A percentile compares a stretch with the other conserved stretches of the same genome.
These are phyloP conservation scores for Epichloe brachyelytri DNA, from an alignment of 2,329 filamentous ascomycete species.

Conservation along the genomic window DNA sequence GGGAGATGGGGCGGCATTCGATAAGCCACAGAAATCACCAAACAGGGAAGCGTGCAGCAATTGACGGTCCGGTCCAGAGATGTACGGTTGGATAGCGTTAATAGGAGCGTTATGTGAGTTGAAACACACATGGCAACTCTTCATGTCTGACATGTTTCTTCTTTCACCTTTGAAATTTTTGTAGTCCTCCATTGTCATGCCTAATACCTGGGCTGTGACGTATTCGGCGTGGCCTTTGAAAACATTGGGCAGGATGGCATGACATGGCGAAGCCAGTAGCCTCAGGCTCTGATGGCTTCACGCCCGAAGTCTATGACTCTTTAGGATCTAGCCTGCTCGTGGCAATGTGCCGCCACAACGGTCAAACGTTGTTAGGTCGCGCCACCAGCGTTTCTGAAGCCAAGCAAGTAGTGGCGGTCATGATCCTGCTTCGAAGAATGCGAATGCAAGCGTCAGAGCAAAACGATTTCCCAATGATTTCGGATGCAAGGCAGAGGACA, in stretches of 20 bases:
- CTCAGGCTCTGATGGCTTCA: not conserved
- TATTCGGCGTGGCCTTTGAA: not conserved
- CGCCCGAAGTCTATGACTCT: too few species aligned
- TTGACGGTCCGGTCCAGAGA: not conserved
- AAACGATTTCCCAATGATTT: too few species aligned
- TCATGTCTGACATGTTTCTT: not conserved
- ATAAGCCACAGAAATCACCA: conserved; percentile 7
- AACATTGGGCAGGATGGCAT: not conserved
- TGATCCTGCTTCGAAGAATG: too few species aligned
- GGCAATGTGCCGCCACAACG: not conserved
- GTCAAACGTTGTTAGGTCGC: not conserved
- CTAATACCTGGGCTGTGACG: not conserved
- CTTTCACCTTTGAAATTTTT: not conserved
- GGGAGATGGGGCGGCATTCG: conserved; percentile 34
- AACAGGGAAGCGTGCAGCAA: not conserved
- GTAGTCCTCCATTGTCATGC: not conserved
- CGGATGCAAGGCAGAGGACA: too few species aligned
- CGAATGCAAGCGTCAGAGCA: too few species aligned
- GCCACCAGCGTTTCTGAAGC: not conserved
- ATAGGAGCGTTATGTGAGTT: too few species aligned
- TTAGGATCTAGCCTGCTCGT: too few species aligned
- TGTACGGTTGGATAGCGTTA: too few species aligned
- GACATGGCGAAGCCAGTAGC: too few species aligned
- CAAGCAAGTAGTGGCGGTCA: not conserved
- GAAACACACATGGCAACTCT: too few species aligned